Evolutionary conservation across 352 stramenopile genomes (phyloP).

Genomic region (Thraustochytrium striatum): DNA sequence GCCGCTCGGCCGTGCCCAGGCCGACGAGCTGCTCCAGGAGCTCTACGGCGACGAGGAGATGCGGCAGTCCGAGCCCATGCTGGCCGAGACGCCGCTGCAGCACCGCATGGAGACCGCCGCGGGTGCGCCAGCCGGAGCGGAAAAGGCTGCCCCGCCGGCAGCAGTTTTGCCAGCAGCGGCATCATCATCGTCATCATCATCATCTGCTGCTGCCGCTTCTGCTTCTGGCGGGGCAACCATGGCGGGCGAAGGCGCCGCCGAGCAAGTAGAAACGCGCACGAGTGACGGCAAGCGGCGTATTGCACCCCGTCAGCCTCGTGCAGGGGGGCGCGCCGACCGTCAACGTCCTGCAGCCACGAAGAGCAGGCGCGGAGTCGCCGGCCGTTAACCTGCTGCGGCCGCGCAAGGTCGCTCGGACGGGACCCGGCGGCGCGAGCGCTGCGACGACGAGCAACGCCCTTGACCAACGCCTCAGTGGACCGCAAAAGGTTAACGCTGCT

Average conservation of each 20-base stretch:
- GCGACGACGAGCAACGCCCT: neutral
- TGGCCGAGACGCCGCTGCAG: slow-evolving; percentile 14
- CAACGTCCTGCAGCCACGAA: neutral
- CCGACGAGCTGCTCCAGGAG: slow-evolving; percentile 8
- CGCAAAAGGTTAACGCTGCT: no score
- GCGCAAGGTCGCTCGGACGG: neutral
- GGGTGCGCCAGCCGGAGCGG: neutral
- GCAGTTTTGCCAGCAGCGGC: neutral
- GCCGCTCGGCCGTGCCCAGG: neutral
- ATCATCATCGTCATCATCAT: neutral
- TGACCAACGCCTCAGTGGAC: neutral
- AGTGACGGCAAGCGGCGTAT: slow-evolving; percentile 3
- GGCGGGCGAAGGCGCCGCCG: neutral
- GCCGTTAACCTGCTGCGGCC: neutral
- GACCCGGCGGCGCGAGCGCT: neutral
- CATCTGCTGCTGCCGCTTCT: neutral
- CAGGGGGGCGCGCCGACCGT: neutral
- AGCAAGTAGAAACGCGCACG: neutral
- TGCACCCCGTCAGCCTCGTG: neutral
- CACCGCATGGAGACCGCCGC: neutral
- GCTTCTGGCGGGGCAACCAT: neutral
- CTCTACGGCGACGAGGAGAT: slow-evolving; percentile 37
- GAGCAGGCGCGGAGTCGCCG: neutral
- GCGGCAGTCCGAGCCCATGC: slow-evolving; percentile 18
- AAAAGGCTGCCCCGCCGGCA: neutral